Conservation (phyloP, 257 asterid genomes). For the Ilex aquifolium region DNA sequence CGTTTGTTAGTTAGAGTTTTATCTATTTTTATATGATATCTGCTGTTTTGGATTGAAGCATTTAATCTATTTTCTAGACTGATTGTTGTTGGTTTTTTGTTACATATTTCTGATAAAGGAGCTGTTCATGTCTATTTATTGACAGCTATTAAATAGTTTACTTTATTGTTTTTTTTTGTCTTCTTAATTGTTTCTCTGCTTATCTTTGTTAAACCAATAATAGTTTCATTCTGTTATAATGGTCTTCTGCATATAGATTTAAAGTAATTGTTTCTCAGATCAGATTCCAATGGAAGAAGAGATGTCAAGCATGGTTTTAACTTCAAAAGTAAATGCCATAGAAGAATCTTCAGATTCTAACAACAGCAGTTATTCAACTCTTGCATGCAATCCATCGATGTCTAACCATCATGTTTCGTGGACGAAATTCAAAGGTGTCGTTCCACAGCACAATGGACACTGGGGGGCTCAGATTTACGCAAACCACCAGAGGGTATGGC, state of each 20-base stretch:
- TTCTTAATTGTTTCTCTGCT: background rate
- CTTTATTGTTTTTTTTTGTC: background rate
- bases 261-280: background rate
- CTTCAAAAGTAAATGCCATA: background rate
- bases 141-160: background rate
- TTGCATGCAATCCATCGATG: background rate
- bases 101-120: background rate
- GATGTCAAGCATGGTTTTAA: background rate
- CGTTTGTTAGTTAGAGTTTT: too few relatives aligned
- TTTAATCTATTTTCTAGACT: too few relatives aligned
- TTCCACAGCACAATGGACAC: background rate
- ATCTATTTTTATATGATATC: too few relatives aligned
- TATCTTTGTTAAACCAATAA: background rate
- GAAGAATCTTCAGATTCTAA: background rate
- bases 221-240: background rate
- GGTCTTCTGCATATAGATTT: background rate
- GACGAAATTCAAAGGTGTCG: constrained; percentile 1
- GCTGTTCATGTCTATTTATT: background rate
- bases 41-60: too few relatives aligned
- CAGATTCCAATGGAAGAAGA: background rate
- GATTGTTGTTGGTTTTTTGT: too few relatives aligned
- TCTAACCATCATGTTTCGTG: background rate
- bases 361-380: background rate
- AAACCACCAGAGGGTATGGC: background rate
- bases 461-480: constrained; percentile 1